A percentile compares a stretch with the other conserved stretches of the same genome.
Conservation (phyloP, 768 basidiomycete genomes). For the Grammothele lineata region DNA sequence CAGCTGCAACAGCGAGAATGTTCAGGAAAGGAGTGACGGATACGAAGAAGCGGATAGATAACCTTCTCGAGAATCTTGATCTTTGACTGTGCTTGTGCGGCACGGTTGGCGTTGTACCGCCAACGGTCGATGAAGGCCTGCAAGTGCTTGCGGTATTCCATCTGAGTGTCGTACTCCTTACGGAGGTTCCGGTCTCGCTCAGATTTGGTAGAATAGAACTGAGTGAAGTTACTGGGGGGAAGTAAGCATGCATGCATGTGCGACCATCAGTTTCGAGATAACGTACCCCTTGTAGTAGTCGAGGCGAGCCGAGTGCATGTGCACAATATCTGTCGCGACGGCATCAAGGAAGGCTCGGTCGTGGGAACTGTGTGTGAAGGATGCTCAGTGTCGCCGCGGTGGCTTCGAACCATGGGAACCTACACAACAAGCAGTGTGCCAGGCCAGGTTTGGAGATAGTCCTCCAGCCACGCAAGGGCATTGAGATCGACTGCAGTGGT, state of each 20-base stretch:
- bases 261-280: neutral
- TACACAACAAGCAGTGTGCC: constrained; percentile 91
- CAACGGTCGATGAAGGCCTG: constrained; percentile 98
- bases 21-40: neutral
- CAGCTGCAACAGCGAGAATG: constrained; percentile 43
- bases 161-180: constrained; percentile 95
- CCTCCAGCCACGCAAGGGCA: constrained; percentile 96
- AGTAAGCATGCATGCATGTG: no score
- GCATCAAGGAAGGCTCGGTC: constrained; percentile 96
- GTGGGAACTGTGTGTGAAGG: constrained; percentile 62
- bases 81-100: constrained; percentile 45
- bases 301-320: constrained; percentile 86
- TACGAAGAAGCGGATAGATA: neutral
- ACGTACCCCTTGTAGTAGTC: constrained; percentile 95
- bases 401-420: constrained; percentile 24
- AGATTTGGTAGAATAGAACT: constrained; percentile 98
- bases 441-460: constrained; percentile 93
- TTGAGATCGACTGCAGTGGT: constrained; percentile 72
- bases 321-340: constrained; percentile 97
- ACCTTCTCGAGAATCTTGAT: constrained; percentile 77
- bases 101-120: constrained; percentile 96
- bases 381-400: neutral
- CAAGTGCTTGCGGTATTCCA: constrained; percentile 91
- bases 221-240: constrained; percentile 78
- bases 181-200: constrained; percentile 88